Conservation (phyloP, 2,329 filamentous ascomycete species). For the Sporothrix humicola region DNA sequence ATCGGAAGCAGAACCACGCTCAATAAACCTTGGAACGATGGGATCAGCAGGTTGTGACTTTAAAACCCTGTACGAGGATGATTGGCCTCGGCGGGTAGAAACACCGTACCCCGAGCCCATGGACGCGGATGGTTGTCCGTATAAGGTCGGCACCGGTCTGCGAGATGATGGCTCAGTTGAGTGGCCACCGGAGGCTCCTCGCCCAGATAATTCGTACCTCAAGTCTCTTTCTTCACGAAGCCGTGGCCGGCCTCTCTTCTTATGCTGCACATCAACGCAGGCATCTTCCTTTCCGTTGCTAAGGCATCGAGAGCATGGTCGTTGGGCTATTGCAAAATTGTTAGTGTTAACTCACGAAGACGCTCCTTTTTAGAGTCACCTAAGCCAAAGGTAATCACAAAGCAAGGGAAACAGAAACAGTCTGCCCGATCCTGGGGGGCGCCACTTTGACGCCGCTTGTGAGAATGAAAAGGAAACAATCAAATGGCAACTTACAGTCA, state of each 20-base stretch:
- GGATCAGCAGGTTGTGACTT: slow-evolving; percentile 60
- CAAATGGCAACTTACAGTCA: slow-evolving; percentile 29
- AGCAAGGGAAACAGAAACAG: not conserved
- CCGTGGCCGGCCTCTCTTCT: slow-evolving; percentile 79
- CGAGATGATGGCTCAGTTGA: slow-evolving; percentile 54
- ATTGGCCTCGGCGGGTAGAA: slow-evolving; percentile 52
- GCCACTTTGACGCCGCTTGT: not conserved
- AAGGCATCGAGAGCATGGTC: slow-evolving; percentile 78
- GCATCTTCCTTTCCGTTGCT: slow-evolving; percentile 80
- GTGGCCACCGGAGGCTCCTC: slow-evolving; percentile 52
- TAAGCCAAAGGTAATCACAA: too few relatives aligned
- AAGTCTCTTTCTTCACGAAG: slow-evolving; percentile 73
- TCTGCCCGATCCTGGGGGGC: not conserved
- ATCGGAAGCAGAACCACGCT: slow-evolving; percentile 57
- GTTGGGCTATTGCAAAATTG: slow-evolving; percentile 59
- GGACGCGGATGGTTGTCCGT: slow-evolving; percentile 51
- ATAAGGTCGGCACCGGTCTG: slow-evolving; percentile 56
- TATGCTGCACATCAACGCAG: slow-evolving; percentile 84
- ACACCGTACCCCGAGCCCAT: slow-evolving; percentile 55
- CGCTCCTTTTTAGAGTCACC: too few relatives aligned
- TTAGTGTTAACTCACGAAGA: not conserved
- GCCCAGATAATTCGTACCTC: slow-evolving; percentile 58
- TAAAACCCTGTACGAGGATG: slow-evolving; percentile 54
- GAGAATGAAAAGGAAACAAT: not conserved
- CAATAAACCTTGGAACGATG: slow-evolving; percentile 56